These are phyloP conservation scores for Naganishia onofrii DNA, from an alignment of 768 basidiomycete species.

Conservation along the genomic window DNA sequence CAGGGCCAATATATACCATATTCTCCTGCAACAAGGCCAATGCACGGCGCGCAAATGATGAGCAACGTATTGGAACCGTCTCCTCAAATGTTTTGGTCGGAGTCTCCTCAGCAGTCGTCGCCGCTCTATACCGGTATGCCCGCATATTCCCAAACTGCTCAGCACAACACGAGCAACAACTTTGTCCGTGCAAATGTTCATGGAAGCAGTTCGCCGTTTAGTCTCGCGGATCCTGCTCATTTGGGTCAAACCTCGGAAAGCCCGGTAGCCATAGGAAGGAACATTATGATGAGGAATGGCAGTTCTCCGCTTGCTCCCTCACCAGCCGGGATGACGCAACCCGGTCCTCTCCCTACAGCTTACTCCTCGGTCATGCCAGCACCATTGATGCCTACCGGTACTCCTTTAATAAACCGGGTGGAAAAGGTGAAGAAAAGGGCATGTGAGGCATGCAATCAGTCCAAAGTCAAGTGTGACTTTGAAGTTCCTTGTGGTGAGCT, in stretches of 20 bases:
- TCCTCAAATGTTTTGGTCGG: slow-evolving; percentile 5
- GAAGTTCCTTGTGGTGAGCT: slow-evolving; percentile 42
- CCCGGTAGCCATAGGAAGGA: background rate
- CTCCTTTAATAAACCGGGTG: slow-evolving; percentile 14
- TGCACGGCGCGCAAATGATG: background rate
- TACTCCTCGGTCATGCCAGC: slow-evolving; percentile 21
- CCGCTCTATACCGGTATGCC: background rate
- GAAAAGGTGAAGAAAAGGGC: slow-evolving; percentile 45
- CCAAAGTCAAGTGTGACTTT: slow-evolving; percentile 49
- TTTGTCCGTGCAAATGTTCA: background rate
- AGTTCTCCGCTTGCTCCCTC: slow-evolving; percentile 16
- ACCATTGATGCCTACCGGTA: slow-evolving; percentile 30
- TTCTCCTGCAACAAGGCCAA: background rate
- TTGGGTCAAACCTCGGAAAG: background rate
- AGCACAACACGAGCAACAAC: background rate
- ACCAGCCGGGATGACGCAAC: background rate
- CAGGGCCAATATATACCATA: background rate
- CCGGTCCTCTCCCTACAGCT: background rate
- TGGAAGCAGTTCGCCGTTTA: background rate
- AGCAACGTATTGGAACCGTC: background rate
- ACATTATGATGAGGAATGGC: background rate
- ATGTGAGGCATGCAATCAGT: slow-evolving; percentile 50
- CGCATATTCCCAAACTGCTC: background rate
- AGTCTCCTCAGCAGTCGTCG: background rate
- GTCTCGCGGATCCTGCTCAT: background rate